Evolutionary conservation across 2,329 filamentous ascomycete genomes (phyloP).

Genomic region (Phialophora macrospora): DNA sequence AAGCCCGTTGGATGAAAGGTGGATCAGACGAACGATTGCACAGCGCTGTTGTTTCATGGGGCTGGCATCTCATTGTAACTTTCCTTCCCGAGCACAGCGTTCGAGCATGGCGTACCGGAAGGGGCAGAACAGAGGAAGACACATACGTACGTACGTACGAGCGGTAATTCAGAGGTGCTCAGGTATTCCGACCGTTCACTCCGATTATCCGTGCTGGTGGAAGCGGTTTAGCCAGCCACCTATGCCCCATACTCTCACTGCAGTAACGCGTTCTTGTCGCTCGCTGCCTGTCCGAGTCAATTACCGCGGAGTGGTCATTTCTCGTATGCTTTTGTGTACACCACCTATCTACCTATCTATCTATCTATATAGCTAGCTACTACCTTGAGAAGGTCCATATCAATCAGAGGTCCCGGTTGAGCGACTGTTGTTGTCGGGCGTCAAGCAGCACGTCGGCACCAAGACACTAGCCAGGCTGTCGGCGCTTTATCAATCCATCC

Average conservation of each 20-base stretch:
- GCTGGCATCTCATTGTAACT: no score
- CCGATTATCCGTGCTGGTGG: no score
- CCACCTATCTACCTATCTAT: not conserved
- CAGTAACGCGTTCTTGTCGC: not conserved
- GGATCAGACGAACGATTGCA: no score
- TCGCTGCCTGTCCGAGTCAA: not conserved
- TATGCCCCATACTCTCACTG: no score
- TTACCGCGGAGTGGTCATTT: not conserved
- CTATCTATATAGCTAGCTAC: not conserved
- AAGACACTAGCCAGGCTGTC: not conserved
- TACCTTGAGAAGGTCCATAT: not conserved
- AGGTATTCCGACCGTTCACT: no score
- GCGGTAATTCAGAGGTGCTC: no score
- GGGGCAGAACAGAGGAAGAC: no score
- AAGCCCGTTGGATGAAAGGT: not conserved
- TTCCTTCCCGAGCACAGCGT: no score
- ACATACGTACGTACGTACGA: no score
- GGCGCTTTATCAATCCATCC: not conserved
- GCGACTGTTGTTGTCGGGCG: not conserved
- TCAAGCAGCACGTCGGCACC: not conserved
- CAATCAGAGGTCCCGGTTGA: not conserved
- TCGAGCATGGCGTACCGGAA: no score
- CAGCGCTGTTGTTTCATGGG: no score
- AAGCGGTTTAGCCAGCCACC: no score
- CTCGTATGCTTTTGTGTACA: not conserved